Evolutionary conservation across 192 early-diverging fungal genomes (phyloP).

Genomic region (Linnemannia hyalina): DNA sequence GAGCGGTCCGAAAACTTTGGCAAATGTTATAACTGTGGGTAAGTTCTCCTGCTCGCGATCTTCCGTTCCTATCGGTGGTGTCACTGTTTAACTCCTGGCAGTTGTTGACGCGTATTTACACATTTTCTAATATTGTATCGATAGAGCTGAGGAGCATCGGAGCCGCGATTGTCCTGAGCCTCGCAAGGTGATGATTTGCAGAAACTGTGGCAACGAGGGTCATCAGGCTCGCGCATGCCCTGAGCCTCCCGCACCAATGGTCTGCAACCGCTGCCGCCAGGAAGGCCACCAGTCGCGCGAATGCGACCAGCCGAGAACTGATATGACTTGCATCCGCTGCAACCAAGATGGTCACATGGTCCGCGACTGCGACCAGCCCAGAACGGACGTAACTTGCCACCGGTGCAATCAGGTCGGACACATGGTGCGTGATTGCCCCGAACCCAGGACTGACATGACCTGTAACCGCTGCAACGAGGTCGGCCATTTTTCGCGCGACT

Average conservation of each 20-base stretch:
- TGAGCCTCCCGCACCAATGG: constrained; percentile 23
- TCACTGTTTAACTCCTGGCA: background rate
- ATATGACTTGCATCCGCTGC: constrained; percentile 54
- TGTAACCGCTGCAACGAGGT: constrained; percentile 23
- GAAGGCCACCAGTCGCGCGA: constrained; percentile 38
- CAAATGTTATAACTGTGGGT: constrained; percentile 62
- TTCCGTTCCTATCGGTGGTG: background rate
- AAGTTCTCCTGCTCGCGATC: background rate
- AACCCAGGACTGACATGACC: constrained; percentile 4
- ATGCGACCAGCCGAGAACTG: constrained; percentile 50
- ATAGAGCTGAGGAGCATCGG: constrained; percentile 57
- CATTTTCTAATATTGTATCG: background rate
- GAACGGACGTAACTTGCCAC: constrained; percentile 31
- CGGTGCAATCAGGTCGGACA: constrained; percentile 55
- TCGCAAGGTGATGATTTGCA: constrained; percentile 56
- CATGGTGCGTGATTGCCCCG: constrained; percentile 56
- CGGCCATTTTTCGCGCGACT: constrained; percentile 37
- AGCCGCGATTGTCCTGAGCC: constrained; percentile 62
- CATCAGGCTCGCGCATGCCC: constrained; percentile 65
- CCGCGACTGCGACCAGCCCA: constrained; percentile 53
- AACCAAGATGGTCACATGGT: constrained; percentile 60
- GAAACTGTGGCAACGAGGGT: constrained; percentile 63
- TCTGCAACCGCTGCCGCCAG: constrained; percentile 26
- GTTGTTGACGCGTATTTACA: background rate
- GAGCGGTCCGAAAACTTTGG: constrained; percentile 38